Conservation (phyloP, 257 asterid genomes). For the Solanum microdontum region DNA sequence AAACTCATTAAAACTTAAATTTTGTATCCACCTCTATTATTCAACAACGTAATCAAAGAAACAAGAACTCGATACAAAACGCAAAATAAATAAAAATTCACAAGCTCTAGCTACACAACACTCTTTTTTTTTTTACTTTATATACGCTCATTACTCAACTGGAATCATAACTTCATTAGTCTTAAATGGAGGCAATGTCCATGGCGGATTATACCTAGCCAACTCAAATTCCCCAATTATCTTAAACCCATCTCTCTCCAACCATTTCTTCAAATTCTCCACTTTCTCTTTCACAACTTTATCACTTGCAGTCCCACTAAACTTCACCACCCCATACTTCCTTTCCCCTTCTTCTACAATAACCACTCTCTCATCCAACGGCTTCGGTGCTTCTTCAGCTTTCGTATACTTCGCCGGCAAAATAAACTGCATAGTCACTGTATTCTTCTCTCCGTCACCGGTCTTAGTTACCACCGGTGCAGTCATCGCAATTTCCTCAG, state of each 20-base stretch:
- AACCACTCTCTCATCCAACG: conserved; percentile 76
- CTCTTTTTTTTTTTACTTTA: no score
- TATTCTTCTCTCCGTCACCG: conserved; percentile 12
- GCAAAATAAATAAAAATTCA: background rate
- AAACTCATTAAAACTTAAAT: no score
- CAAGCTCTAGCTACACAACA: background rate
- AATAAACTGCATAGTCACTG: conserved; percentile 75
- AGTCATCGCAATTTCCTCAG: conserved; percentile 68
- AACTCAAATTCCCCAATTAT: conserved; percentile 56
- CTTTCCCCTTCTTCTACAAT: conserved; percentile 69
- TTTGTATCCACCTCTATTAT: background rate
- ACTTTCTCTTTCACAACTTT: conserved; percentile 55
- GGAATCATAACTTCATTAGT: conserved; percentile 86
- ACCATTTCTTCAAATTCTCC: conserved; percentile 33
- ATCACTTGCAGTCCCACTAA: conserved; percentile 64
- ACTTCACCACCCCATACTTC: conserved; percentile 72
- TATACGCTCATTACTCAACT: conserved; percentile 25
- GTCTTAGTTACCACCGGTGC: conserved; percentile 66
- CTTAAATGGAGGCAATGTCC: conserved; percentile 72
- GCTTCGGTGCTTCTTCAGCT: conserved; percentile 81
- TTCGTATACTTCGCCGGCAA: conserved; percentile 50
- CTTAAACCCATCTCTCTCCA: conserved; percentile 72
- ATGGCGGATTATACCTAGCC: conserved; percentile 94
- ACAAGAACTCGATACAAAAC: background rate
- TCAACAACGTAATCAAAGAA: background rate